These are phyloP conservation scores for Penicillium canescens DNA, from an alignment of 495 filamentous ascomycete species.

Conservation along the genomic window DNA sequence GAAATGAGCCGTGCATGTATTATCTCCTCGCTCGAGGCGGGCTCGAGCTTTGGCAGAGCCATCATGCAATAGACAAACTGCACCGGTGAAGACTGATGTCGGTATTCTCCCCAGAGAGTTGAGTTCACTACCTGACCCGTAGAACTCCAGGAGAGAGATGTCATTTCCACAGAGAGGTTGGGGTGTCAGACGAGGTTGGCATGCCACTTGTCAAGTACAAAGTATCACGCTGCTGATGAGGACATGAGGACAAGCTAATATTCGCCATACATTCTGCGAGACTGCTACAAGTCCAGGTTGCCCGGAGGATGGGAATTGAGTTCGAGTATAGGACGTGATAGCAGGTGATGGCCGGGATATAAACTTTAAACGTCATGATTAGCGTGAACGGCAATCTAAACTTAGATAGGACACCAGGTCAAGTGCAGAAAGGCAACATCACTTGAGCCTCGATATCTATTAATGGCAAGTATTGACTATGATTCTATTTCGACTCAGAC, in stretches of 20 bases:
- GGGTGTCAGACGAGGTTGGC: background rate
- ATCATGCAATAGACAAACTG: background rate
- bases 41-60: background rate
- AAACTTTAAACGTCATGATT: background rate
- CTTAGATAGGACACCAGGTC: slow-evolving; percentile 1
- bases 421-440: background rate
- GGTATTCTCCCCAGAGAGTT: background rate
- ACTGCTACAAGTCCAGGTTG: background rate
- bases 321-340: slow-evolving; percentile 1
- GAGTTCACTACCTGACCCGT: background rate
- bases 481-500: background rate
- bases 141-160: background rate
- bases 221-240: background rate
- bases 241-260: background rate
- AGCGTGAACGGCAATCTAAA: slow-evolving; percentile 1
- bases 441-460: background rate
- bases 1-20: background rate
- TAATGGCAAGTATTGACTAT: background rate
- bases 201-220: background rate
- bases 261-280: background rate
- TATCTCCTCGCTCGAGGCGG: background rate
- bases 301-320: background rate
- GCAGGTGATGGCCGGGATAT: background rate
- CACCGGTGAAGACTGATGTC: background rate
- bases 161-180: background rate